Conservation (phyloP, 805 yeast genomes). For the Jamesozyma piceae region DNA sequence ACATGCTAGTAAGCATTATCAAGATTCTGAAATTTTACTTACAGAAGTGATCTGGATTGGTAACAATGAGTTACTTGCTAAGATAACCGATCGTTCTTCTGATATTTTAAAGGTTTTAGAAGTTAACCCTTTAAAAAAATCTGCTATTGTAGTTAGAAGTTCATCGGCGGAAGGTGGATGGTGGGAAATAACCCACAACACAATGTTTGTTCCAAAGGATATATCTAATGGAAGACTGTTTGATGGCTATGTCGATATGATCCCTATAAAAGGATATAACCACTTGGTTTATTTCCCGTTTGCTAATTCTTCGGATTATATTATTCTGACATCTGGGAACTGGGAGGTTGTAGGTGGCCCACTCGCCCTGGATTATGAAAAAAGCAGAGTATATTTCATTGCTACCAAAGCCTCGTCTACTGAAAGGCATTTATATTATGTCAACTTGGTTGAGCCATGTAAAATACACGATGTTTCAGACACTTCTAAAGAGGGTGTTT, state of each 20-base stretch:
- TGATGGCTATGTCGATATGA: constrained; percentile 77
- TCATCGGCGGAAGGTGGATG: constrained; percentile 50
- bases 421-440: constrained; percentile 76
- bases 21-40: constrained; percentile 37
- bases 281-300: constrained; percentile 85
- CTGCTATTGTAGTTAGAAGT: constrained; percentile 38
- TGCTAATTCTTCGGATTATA: constrained; percentile 45
- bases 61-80: constrained; percentile 39
- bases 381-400: constrained; percentile 46
- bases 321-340: constrained; percentile 57
- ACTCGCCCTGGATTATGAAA: constrained; percentile 46
- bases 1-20: constrained; percentile 34
- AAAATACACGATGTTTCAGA: constrained; percentile 39
- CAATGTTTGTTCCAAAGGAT: constrained; percentile 48
- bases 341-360: constrained; percentile 89
- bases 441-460: constrained; percentile 41
- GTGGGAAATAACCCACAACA: constrained; percentile 69
- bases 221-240: constrained; percentile 32
- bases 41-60: constrained; percentile 72
- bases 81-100: constrained; percentile 56
- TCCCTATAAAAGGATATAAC: constrained; percentile 49
- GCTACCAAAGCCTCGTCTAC: constrained; percentile 71
- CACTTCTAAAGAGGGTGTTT: constrained; percentile 52
- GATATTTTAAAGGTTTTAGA: constrained; percentile 52
- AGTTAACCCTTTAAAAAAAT: constrained; percentile 36